Conservation (phyloP, 805 yeast species). For the Saturnispora bothae region DNA sequence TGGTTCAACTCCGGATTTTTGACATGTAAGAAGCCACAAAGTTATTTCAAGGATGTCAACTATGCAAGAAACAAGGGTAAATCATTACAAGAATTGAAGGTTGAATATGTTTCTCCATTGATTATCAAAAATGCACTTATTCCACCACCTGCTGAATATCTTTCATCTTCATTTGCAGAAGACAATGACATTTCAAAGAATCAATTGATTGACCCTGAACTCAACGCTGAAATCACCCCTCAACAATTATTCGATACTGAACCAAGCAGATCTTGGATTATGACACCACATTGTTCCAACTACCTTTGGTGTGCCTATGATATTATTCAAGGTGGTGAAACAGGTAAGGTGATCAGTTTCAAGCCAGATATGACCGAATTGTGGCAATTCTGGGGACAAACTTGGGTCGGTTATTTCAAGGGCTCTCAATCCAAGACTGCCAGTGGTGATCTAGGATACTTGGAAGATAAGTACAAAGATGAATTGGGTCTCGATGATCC, state of each 20-base stretch:
- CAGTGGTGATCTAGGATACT: slow-evolving; percentile 20
- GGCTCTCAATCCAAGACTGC: slow-evolving; percentile 11
- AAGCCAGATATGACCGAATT: slow-evolving; percentile 22
- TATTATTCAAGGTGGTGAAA: slow-evolving; percentile 39
- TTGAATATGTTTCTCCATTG: slow-evolving; percentile 31
- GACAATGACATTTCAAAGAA: slow-evolving; percentile 3
- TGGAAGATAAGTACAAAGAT: slow-evolving; percentile 25
- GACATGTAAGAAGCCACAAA: slow-evolving; percentile 40
- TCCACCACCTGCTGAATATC: slow-evolving; percentile 41
- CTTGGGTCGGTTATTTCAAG: slow-evolving; percentile 39
- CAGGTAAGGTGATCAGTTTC: slow-evolving; percentile 38
- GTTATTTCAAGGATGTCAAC: slow-evolving; percentile 30
- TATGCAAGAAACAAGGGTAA: slow-evolving; percentile 21
- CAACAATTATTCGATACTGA: slow-evolving; percentile 24
- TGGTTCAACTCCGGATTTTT: slow-evolving; percentile 69
- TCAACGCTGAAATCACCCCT: slow-evolving; percentile 8
- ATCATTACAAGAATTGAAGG: slow-evolving; percentile 24
- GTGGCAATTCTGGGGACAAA: slow-evolving; percentile 36
- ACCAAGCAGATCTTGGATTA: slow-evolving; percentile 47
- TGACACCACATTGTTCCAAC: slow-evolving; percentile 40
- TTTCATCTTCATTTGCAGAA: slow-evolving; percentile 7
- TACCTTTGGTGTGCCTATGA: slow-evolving; percentile 57
- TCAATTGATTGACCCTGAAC: slow-evolving; percentile 8
- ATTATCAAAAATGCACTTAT: slow-evolving; percentile 36
- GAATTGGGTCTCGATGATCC: slow-evolving; percentile 21